Evolutionary conservation across 768 basidiomycete genomes (phyloP), one percentile per base, ranked within the genome.

Genomic region (Hericium erinaceus): DNA sequence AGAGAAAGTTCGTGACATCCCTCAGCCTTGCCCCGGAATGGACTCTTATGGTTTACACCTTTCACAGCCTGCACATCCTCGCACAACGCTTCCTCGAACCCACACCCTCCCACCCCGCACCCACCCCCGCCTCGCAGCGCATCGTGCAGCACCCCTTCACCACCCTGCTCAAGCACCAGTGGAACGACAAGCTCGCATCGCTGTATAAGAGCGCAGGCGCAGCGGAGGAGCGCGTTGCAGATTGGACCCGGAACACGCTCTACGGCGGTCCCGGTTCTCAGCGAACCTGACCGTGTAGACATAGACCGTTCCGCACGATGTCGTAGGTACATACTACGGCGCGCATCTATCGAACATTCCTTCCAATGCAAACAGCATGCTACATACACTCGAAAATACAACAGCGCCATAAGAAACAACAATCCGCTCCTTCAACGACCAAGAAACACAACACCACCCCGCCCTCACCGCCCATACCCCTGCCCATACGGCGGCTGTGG

Each of bases 111-210:
- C 65, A 79, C 3, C 73, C 74, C 22, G 77, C 80, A n/a, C 80
- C 82, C 0, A 74, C 77, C 4, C 68, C 81, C 4, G 85, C 84
- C 24, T 79, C 80, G 18, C 66, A 72, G n/a, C 73, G 83, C 26
- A 78, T 83, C 58, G 69, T 73, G 18, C 73, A 74, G 51, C 70
- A 65, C 22, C 78, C 79, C 1, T 78, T 84, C 61, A 61, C 68
- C 4, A 65, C 75, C 2, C 71, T 82, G 41, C 44, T 85, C 22
- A 74, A 85, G 61, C 74, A 75, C 15, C 73, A 67, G 52, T 87
- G 84, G 84, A 87, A 87, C 63, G 68, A 75, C 13, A 77, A 85
- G 59, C 63, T 85, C 18, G 80, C 74, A 5, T 65, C 64, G 40
- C 58, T 80, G 22, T 80, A 79, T 57, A 61, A 68, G 20, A 74